Base-by-base conservation (phyloP, 1,139 yeast species). In the Taiozyma onychis region DNA sequence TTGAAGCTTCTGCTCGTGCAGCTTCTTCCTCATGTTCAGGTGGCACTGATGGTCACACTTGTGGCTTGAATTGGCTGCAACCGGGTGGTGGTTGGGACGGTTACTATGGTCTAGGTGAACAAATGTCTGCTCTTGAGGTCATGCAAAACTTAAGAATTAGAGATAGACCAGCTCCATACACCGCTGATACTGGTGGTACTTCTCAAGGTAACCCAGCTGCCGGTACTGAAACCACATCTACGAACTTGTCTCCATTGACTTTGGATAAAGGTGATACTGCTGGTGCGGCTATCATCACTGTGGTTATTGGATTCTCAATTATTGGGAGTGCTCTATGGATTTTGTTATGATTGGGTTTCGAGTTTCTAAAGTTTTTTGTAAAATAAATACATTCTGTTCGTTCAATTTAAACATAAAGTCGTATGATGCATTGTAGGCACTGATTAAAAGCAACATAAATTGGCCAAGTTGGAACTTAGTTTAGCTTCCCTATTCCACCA, bases 231-330 rank as follows among this genome's bases (percentile, higher is more conserved):
- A 61, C 68, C 14, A 51, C 59, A 16, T 61, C 68, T 27, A 66
- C 72, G 0, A 71, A 70, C 48, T 58, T 69, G 49, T 63, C 71
- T 10, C 74, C 86, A 6, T 72, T 89, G 58, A 61, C 66, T 18
- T 73, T 88, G 46, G 74, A 74, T 43, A 63, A 71, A 1, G 86
- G 85, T 47, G 97, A 89, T 64, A 78, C 71, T 55, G 97, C 95
- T 1, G 97, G 97, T 51, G 97, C 97, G 1, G 88, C 93, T 45
- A 79, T 90, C 47, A 80, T 90, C 53, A 91, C 97, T 2, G 88
- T 86, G 9, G 66, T 89, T 35, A 74, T 89, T 47, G 85, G 90
- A 48, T 75, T 80, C 4, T 75, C 85, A 4, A 70, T 88, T 46
- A 69, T 87, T 41, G 88, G 81, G 6, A 71, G 85, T 41, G 83